Percentiles rank a stretch among this genome's conserved stretches.
Evolutionary conservation across 2,329 filamentous ascomycete species (phyloP).

Genomic region (Trichophyton simii): DNA sequence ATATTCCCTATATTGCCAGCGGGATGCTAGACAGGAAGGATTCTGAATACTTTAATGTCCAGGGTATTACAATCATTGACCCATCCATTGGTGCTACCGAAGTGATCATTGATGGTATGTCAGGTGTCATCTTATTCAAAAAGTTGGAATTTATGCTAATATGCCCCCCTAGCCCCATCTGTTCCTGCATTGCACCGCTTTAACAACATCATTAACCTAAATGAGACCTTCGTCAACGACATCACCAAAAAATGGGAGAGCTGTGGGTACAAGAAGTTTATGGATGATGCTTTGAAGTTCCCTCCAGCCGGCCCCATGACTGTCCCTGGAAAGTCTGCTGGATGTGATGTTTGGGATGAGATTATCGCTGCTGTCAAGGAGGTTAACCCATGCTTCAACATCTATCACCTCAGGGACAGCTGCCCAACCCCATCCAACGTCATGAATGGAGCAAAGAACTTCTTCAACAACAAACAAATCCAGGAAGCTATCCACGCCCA

Average conservation of each 20-base stretch:
- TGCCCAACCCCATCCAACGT: conserved; percentile 61
- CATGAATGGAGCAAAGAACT: conserved; percentile 48
- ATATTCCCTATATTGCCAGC: conserved; percentile 59
- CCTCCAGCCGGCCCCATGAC: conserved; percentile 52
- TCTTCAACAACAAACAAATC: conserved; percentile 60
- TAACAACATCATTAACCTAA: conserved; percentile 34
- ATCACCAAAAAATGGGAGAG: conserved; percentile 29
- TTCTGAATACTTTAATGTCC: conserved; percentile 53
- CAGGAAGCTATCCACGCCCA: conserved; percentile 56
- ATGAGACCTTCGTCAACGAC: conserved; percentile 29
- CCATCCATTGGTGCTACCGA: conserved; percentile 42
- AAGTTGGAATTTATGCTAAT: background rate
- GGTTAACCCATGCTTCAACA: conserved; percentile 66
- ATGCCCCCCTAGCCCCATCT: conserved; percentile 20
- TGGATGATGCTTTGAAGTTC: conserved; percentile 46
- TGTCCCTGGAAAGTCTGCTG: conserved; percentile 30
- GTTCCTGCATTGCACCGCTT: conserved; percentile 32
- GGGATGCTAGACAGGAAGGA: conserved; percentile 59
- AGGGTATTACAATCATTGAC: conserved; percentile 60
- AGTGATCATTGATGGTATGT: conserved; percentile 1
- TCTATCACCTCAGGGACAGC: conserved; percentile 59
- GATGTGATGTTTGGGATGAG: conserved; percentile 48
- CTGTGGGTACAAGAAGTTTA: conserved; percentile 36
- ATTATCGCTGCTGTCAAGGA: conserved; percentile 42
- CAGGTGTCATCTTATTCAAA: background rate